Conservation (phyloP, 495 filamentous ascomycete genomes). For the Neurospora sp. region DNA sequence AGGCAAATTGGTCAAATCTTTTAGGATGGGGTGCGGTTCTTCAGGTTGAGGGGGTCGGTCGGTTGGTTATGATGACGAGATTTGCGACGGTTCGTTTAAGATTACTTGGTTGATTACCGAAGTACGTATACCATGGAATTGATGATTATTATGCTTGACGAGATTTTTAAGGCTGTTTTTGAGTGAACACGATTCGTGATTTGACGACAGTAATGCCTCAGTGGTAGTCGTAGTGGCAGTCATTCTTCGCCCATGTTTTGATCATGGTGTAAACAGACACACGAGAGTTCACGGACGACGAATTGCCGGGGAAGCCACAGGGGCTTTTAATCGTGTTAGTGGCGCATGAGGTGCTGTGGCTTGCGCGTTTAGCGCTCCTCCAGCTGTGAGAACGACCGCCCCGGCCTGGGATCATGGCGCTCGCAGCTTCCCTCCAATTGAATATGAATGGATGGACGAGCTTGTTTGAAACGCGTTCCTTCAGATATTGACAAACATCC, state of each 20-base stretch:
- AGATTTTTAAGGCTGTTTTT: neutral
- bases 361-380: neutral
- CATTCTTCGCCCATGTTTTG: neutral
- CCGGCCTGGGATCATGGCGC: neutral
- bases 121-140: neutral
- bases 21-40: slow-evolving; percentile 7
- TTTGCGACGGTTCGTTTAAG: neutral
- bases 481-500: neutral
- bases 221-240: neutral
- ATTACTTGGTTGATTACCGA: neutral
- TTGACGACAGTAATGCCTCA: neutral
- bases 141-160: neutral
- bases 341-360: neutral
- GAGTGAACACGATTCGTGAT: neutral
- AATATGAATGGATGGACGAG: neutral
- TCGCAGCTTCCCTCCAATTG: neutral
- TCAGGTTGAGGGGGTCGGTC: neutral
- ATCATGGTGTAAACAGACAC: neutral
- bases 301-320: neutral
- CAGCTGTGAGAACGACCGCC: neutral
- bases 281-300: neutral
- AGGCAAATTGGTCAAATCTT: neutral
- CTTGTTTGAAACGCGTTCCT: neutral
- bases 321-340: neutral
- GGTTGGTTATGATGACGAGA: neutral